A percentile compares a stretch with the other conserved stretches of the same genome.
Conservation (phyloP, 495 filamentous ascomycete species). For the Penicillium angulare region DNA sequence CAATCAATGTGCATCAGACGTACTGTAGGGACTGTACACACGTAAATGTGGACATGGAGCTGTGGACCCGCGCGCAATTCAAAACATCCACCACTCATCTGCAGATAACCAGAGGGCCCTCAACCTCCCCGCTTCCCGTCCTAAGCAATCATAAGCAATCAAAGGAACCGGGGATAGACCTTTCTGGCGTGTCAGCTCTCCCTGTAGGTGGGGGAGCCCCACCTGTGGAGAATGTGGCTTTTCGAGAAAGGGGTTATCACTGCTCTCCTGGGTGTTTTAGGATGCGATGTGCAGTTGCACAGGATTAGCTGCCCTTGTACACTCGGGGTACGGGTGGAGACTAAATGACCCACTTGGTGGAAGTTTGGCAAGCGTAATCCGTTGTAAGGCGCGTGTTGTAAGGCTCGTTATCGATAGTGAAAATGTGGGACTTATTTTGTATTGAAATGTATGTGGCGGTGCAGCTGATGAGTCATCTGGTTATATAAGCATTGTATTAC, state of each 20-base stretch:
- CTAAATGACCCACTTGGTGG: conserved; percentile 1
- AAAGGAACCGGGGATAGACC: background rate
- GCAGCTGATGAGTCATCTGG: conserved; percentile 2
- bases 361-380: too few species aligned
- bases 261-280: background rate
- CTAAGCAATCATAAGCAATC: background rate
- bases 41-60: too few species aligned
- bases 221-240: conserved; percentile 5
- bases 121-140: background rate
- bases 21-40: too few species aligned
- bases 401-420: conserved; percentile 4
- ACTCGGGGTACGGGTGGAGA: too few species aligned
- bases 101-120: too few species aligned
- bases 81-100: too few species aligned
- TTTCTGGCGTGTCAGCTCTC: conserved; percentile 1
- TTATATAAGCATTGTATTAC: too few species aligned
- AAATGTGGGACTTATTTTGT: background rate
- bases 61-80: too few species aligned
- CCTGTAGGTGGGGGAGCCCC: background rate
- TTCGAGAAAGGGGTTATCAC: background rate
- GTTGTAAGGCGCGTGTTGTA: background rate
- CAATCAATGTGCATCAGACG: too few species aligned
- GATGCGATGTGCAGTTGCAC: background rate
- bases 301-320: too few species aligned
- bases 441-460: conserved; percentile 3